A percentile compares a stretch with the other conserved stretches of the same genome.
These are phyloP conservation scores for Aspergillus thermomutatus DNA, from an alignment of 2,329 filamentous ascomycete genomes.

Conservation along the genomic window DNA sequence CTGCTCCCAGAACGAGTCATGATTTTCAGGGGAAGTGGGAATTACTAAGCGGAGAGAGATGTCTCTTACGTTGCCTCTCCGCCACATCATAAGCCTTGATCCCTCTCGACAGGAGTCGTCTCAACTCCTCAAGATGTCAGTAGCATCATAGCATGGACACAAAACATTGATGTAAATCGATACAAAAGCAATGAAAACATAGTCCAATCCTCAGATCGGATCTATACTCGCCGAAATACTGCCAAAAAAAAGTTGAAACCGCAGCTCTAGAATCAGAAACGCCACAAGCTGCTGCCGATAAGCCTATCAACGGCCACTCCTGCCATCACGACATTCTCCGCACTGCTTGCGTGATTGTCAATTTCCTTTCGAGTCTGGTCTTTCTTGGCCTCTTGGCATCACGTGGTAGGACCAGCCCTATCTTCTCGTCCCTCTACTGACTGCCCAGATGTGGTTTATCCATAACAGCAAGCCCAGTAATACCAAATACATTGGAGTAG, in stretches of 20 bases:
- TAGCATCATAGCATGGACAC: too few relatives aligned
- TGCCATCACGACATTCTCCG: slow-evolving; percentile 23
- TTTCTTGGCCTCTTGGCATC: slow-evolving; percentile 1
- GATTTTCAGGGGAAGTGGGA: slow-evolving; percentile 21
- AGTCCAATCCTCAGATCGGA: background rate
- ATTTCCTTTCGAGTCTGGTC: background rate
- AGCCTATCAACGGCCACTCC: background rate
- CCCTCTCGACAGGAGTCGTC: background rate
- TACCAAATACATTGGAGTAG: background rate
- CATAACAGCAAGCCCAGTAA: background rate
- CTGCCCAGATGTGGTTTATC: background rate
- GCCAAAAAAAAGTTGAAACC: background rate
- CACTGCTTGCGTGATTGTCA: slow-evolving; percentile 24
- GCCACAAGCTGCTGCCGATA: background rate
- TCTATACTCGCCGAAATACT: background rate
- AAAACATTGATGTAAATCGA: background rate
- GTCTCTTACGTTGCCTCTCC: background rate
- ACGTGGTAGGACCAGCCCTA: background rate
- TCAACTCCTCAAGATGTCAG: too few relatives aligned
- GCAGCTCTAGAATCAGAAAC: slow-evolving; percentile 2
- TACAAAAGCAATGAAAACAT: background rate
- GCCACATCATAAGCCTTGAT: background rate
- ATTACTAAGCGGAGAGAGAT: background rate
- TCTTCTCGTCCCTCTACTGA: background rate
- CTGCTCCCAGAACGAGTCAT: slow-evolving; percentile 8